A percentile compares a stretch with the other conserved stretches of the same genome.
Conservation (phyloP, 2,329 filamentous ascomycete species). For the Aschersonia sp. region DNA sequence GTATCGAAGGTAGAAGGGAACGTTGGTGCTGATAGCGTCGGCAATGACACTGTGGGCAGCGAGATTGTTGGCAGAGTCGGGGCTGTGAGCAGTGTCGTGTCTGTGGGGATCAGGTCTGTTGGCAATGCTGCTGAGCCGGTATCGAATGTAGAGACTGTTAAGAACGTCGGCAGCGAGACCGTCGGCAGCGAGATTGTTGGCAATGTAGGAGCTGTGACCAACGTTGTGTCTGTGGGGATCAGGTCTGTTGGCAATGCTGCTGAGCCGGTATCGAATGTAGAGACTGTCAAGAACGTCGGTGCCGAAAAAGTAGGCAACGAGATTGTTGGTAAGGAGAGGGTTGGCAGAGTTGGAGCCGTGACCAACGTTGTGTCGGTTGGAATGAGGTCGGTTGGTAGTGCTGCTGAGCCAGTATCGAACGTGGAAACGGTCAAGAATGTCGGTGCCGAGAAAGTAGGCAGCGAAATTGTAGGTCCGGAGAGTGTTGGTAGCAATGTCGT, state of each 20-base stretch:
- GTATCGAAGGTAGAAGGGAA: too few species aligned
- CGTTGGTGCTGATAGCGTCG: neutral
- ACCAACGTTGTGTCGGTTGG: neutral
- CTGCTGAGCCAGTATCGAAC: neutral
- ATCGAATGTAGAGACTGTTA: too few species aligned
- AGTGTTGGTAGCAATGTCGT: neutral
- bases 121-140: too few species aligned
- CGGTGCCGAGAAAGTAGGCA: neutral
- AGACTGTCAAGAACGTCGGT: too few species aligned
- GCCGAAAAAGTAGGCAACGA: neutral
- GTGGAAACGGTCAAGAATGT: neutral
- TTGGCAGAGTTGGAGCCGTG: neutral
- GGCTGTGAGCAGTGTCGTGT: neutral
- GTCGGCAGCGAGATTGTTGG: too few species aligned
- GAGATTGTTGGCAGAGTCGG: neutral
- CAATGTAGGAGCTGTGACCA: too few species aligned
- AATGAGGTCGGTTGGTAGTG: neutral
- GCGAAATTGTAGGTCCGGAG: neutral
- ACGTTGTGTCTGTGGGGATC: too few species aligned
- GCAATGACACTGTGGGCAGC: neutral
- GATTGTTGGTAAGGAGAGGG: neutral
- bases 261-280: too few species aligned
- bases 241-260: too few species aligned
- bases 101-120: too few species aligned
- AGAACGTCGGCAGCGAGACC: too few species aligned